Evolutionary conservation across 768 basidiomycete species (phyloP), one percentile per base, ranked within the genome.

Genomic region (Podaxis pistillaris): DNA sequence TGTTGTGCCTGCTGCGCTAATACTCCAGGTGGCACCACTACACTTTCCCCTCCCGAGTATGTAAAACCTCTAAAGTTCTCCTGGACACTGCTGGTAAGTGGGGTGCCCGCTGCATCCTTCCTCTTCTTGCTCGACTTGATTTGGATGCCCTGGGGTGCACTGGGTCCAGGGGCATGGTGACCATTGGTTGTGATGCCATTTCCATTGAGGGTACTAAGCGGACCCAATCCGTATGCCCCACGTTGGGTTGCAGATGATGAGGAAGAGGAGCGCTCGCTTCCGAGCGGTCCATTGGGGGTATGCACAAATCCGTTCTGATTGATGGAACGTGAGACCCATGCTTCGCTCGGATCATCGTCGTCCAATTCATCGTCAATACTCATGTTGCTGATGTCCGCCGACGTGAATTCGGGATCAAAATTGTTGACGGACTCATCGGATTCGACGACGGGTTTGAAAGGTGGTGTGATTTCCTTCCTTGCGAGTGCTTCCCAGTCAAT

Each of bases 401-500:
- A 83, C 3, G 97, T 99, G 76, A 99, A 99, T 76, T 98, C 95
- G 30, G 94, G 93, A 73, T 99, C 97, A 71, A 99, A 99, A 79
- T 98, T 98, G 66, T 88, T 88, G n/a, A 94, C 94, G 15, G 91
- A 94, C 76, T 99, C 97, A 79, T 99, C 97, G 17, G 94, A 96
- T 75, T 98, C 96, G 65, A 99, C 97, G 64, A 90, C 83, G 24
- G 97, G 97, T 73, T 98, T 98, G 83, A 98, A 99, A 1, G 97
- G 97, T 3, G 97, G 96, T 0, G 95, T 93, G 50, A 95, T 87
- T 71, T 96, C 91, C 71, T 96, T 96, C 66, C 80, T 82, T 24
- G 88, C 85, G 41, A 99, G 84, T 0, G 92, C 89, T 28, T 82
- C 78, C 96, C 97, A 99, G 75, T 98, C 96, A 71, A 98, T 94